Evolutionary conservation across 441 rosid species (phyloP), one percentile per base, ranked within the genome.

Genomic region (Pelargonium hybrid): DNA sequence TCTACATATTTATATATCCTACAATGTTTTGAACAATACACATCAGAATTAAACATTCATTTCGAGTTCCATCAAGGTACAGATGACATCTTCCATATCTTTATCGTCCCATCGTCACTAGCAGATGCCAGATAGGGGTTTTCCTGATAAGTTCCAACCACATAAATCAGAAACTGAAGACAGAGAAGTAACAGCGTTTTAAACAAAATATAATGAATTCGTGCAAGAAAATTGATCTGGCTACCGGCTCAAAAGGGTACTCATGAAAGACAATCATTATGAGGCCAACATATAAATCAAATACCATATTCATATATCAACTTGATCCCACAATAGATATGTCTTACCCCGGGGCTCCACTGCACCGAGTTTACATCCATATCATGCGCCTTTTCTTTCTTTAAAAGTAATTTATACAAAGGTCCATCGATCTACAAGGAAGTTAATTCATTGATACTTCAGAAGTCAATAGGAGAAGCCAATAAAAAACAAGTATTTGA

Each of bases 291-390:
- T 34, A 69, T 41, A 56, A 64, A 29, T 66, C 5, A 47, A 18
- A 54, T 54, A 7, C 43, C 43, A 39, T 39, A 39, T 39, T 39
- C 23, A 15, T 14, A 15, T 4, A 17, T 11, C 2, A 50, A 50
- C 5, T 13, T n/a, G 57, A 50, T 50, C 15, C 57, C n/a, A 67
- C 34, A 29, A 56, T 63, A 68, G 43, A 74, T 63, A 71, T 81
- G 64, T 77, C 94, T 85, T 85, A 91, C 96, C 84, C 84, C 82
- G 4, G 86, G 82, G 71, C 84, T 78, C 97, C 96, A 93, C 41
- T 87, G 92, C 65, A 90, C 96, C 56, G 85, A 85, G 79, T 93
- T 93, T 71, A 93, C 71, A 78, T 91, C 98, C 93, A 87, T 88
- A 52, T 87, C 90, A 79, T 93, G 97, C 43, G 96, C 97, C 83